These are phyloP conservation scores for Cryphonectria parasitica DNA, from an alignment of 2,329 filamentous ascomycete species.

Conservation along the genomic window DNA sequence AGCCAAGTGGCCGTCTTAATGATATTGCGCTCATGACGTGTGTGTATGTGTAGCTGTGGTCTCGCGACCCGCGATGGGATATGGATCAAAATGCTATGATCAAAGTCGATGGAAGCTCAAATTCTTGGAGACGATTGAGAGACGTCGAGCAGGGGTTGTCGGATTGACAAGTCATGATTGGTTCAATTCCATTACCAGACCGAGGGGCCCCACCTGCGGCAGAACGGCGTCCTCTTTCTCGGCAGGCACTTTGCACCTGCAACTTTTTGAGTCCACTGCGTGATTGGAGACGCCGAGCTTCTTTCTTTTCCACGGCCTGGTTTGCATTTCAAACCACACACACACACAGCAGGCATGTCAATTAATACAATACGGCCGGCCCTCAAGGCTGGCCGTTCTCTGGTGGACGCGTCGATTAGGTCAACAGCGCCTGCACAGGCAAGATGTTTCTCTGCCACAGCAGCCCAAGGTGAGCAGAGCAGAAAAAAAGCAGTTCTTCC, in stretches of 20 bases:
- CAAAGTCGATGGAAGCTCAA: conserved; percentile 29
- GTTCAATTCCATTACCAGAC: not conserved
- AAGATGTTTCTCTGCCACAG: conserved; percentile 34
- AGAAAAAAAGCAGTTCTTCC: not conserved
- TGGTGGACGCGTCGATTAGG: conserved; percentile 29
- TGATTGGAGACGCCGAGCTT: not conserved
- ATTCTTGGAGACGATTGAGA: conserved; percentile 23
- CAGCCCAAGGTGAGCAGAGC: conserved; percentile 29
- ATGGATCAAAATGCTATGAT: conserved; percentile 19
- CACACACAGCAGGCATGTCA: conserved; percentile 31
- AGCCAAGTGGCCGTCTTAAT: conserved; percentile 69
- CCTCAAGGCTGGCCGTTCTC: conserved; percentile 33
- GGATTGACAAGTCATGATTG: conserved; percentile 14
- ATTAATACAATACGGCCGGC: conserved; percentile 30
- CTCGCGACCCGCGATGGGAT: conserved; percentile 18
- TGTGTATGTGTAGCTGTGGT: conserved; percentile 13
- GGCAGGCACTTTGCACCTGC: conserved; percentile 1
- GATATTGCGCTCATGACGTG: conserved; percentile 63
- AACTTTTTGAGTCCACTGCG: conserved; percentile 21
- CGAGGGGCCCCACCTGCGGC: not conserved
- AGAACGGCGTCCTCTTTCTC: not conserved
- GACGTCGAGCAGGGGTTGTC: conserved; percentile 13
- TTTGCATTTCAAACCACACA: not conserved
- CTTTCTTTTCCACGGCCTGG: not conserved
- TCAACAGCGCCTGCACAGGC: conserved; percentile 25